Conservation (phyloP, 2,329 filamentous ascomycete species). For the Neopestalotiopsis rosae region DNA sequence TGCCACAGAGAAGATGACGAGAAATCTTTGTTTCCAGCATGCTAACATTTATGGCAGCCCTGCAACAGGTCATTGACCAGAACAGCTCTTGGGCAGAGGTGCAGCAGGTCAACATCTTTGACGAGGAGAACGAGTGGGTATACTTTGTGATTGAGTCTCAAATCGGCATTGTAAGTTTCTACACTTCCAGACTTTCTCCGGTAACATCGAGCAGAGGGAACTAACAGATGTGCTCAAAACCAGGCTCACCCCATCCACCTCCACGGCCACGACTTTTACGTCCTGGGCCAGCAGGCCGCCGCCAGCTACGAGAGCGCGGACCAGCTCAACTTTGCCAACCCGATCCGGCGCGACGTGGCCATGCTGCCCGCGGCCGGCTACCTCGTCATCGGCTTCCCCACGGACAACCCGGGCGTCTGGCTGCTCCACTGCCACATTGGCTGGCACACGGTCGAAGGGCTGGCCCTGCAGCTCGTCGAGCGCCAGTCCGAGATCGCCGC, state of each 20-base stretch:
- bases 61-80: conserved; percentile 36
- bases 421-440: conserved; percentile 47
- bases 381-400: conserved; percentile 53
- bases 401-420: conserved; percentile 59
- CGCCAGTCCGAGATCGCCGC: conserved; percentile 34
- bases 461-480: conserved; percentile 58
- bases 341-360: conserved; percentile 54
- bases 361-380: conserved; percentile 51
- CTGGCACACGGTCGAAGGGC: conserved; percentile 55
- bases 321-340: conserved; percentile 45
- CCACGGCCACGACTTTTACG: conserved; percentile 50
- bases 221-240: not conserved
- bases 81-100: conserved; percentile 28
- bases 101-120: conserved; percentile 37
- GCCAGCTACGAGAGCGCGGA: conserved; percentile 34
- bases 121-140: conserved; percentile 38
- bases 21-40: too few species aligned
- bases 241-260: conserved; percentile 46
- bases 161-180: conserved; percentile 26
- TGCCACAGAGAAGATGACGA: not conserved
- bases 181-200: too few species aligned
- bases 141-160: conserved; percentile 40
- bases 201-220: not conserved
- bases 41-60: conserved; percentile 26
- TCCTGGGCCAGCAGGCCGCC: conserved; percentile 39